Percentiles rank a stretch among this genome's conserved stretches.
Evolutionary conservation across 208 protist species (phyloP).

Genomic region (Crithidia brevicula): DNA sequence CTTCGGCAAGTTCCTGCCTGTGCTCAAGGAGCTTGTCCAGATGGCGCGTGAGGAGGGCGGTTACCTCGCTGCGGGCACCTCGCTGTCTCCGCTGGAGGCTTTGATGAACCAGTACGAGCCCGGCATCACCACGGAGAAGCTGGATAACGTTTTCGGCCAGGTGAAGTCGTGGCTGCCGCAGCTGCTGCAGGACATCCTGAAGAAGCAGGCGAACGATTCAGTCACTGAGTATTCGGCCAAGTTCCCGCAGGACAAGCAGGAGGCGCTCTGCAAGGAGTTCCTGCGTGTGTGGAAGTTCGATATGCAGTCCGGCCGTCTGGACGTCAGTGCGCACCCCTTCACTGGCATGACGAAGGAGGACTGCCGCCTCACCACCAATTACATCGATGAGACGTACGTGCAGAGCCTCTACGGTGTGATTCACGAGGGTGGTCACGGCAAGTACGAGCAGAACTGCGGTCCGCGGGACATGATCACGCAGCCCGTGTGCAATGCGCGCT

Average conservation of each 20-base stretch:
- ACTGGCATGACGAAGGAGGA: slow-evolving; percentile 82
- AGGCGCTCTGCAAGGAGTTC: slow-evolving; percentile 53
- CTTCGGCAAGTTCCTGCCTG: slow-evolving; percentile 67
- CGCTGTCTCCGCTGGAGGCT: slow-evolving; percentile 72
- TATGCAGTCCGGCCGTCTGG: slow-evolving; percentile 82
- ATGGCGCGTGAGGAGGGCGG: slow-evolving; percentile 66
- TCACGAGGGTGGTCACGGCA: slow-evolving; percentile 90
- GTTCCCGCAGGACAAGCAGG: slow-evolving; percentile 62
- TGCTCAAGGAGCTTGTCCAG: slow-evolving; percentile 79
- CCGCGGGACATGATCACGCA: slow-evolving; percentile 62
- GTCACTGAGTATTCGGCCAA: slow-evolving; percentile 39
- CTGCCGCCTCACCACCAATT: slow-evolving; percentile 88
- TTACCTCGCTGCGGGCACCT: slow-evolving; percentile 50
- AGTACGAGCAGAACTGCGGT: slow-evolving; percentile 89
- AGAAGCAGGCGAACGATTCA: slow-evolving; percentile 43
- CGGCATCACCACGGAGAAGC: slow-evolving; percentile 55
- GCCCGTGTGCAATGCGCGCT: slow-evolving; percentile 68
- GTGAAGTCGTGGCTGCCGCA: slow-evolving; percentile 82
- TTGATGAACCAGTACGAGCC: slow-evolving; percentile 86
- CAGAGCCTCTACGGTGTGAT: slow-evolving; percentile 73
- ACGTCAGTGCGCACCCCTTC: slow-evolving; percentile 91
- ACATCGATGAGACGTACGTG: slow-evolving; percentile 54
- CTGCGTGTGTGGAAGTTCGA: slow-evolving; percentile 81
- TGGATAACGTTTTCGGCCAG: slow-evolving; percentile 76
- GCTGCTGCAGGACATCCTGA: slow-evolving; percentile 70